Percentiles rank a stretch among this genome's conserved stretches.
Conservation (phyloP, 768 basidiomycete species). For the Heimioporus sp. region DNA sequence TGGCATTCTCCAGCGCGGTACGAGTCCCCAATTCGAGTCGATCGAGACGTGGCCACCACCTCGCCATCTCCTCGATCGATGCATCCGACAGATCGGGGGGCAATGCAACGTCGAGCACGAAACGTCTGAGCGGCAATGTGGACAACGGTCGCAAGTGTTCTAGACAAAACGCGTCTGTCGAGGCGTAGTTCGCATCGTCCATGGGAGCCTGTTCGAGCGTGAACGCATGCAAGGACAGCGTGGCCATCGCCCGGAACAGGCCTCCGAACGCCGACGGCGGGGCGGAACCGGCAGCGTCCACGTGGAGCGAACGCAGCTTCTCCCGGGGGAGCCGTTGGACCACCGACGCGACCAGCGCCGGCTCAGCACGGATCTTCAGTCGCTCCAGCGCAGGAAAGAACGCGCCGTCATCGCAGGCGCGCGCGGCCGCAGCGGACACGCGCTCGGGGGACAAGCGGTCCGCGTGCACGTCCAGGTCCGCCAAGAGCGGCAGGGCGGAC, state of each 20-base stretch:
- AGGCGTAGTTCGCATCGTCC: conserved; percentile 30
- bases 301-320: conserved; percentile 34
- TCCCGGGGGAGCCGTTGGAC: conserved; percentile 32
- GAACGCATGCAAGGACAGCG: conserved; percentile 34
- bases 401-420: background rate
- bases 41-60: conserved; percentile 46
- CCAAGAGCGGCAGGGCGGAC: conserved; percentile 36
- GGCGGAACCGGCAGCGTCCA: conserved; percentile 36
- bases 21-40: conserved; percentile 41
- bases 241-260: conserved; percentile 33
- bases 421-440: conserved; percentile 5
- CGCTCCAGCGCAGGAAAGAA: conserved; percentile 38
- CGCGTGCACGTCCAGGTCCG: conserved; percentile 44
- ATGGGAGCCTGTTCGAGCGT: conserved; percentile 38
- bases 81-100: conserved; percentile 39
- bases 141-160: conserved; percentile 35
- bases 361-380: conserved; percentile 40
- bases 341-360: conserved; percentile 33
- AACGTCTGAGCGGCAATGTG: conserved; percentile 33
- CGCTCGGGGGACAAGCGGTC: conserved; percentile 33
- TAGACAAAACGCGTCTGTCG: conserved; percentile 20
- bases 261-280: conserved; percentile 33
- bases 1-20: conserved; percentile 24
- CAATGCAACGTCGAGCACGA: conserved; percentile 40
- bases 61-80: conserved; percentile 37